Base-by-base conservation (phyloP, 495 filamentous ascomycete genomes). In the Penicillium mononematosum region DNA sequence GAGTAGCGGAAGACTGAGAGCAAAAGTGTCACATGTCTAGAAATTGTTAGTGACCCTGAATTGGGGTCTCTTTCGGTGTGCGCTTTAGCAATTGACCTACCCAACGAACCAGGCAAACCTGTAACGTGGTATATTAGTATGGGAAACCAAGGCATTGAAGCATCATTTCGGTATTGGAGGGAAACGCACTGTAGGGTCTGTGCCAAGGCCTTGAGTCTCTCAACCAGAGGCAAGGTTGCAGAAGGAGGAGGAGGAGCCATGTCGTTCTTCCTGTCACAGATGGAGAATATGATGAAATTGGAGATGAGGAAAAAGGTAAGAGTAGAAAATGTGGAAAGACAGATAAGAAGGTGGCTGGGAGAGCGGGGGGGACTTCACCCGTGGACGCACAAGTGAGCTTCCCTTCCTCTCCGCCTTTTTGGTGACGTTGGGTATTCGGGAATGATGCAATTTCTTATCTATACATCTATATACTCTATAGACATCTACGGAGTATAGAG, bases 51-150 rank as follows among this genome's bases (percentile, higher is more conserved):
- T 58, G 50, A 44, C 17, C 39, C 31, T 25, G 9, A 45, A 29
- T 48, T 32, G 25, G 38, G 16, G 45, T 17, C 50, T 44, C 16
- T 42, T 27, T 55, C 49, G 52, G 25, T 34, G 20, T 25, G 46
- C 56, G 47, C 43, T 27, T 48, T 45, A 31, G 55, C 53, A 39
- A 22, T 56, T 62, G 45, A 87, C 89, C 55, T 87, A 93, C 87
- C 94, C 94, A 61, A 85, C 78, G 65, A 98, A 98, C 94, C 94
- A 98, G 53, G 76, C 85, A 68, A 88, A 88, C 60, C 78, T 82
- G 54, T 45, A 47, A 56, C 29, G 20, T 56, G 38, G 12, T 45
- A 14, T 34, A 60, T 75, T 67, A 75, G 82, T 81, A 66, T 81
- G 76, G 76, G 50, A 39, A 64, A 49, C 62, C 42, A 31, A 60